Evolutionary conservation across 495 filamentous ascomycete genomes (phyloP).

Genomic region (Penicillium dipodomyicola): DNA sequence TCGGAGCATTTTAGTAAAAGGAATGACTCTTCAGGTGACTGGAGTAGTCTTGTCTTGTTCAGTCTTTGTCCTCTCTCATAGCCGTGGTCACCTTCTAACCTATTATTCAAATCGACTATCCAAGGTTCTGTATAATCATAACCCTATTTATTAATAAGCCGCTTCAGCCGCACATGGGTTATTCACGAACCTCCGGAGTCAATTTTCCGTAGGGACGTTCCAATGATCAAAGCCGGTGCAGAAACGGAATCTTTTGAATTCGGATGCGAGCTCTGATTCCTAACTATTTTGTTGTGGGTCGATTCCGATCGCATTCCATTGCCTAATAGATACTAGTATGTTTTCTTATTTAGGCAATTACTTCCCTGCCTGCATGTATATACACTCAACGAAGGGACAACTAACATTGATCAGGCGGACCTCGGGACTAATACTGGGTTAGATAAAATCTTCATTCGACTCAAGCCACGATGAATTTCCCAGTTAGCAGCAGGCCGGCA

Average conservation of each 20-base stretch:
- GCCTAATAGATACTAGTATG: neutral
- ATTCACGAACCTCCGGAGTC: neutral
- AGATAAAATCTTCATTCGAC: neutral
- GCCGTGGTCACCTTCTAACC: neutral
- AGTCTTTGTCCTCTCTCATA: neutral
- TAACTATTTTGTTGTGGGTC: neutral
- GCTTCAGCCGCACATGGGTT: slow-evolving; percentile 1
- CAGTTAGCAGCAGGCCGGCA: neutral
- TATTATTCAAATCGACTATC: neutral
- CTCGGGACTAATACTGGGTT: neutral
- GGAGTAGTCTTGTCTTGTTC: neutral
- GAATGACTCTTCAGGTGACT: neutral
- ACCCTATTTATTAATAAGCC: neutral
- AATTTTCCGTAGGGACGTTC: neutral
- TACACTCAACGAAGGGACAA: neutral
- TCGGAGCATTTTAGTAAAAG: neutral
- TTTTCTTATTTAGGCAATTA: neutral
- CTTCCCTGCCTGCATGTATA: neutral
- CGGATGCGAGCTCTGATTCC: neutral
- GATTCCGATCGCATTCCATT: neutral
- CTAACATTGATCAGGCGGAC: neutral
- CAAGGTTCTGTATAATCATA: neutral
- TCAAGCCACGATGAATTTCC: neutral
- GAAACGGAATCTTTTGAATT: neutral
- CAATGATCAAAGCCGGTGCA: neutral